Percentiles rank a stretch among this genome's conserved stretches.
Evolutionary conservation across 2,329 filamentous ascomycete genomes (phyloP).

Genomic region (Stagonosporopsis vannaccii): DNA sequence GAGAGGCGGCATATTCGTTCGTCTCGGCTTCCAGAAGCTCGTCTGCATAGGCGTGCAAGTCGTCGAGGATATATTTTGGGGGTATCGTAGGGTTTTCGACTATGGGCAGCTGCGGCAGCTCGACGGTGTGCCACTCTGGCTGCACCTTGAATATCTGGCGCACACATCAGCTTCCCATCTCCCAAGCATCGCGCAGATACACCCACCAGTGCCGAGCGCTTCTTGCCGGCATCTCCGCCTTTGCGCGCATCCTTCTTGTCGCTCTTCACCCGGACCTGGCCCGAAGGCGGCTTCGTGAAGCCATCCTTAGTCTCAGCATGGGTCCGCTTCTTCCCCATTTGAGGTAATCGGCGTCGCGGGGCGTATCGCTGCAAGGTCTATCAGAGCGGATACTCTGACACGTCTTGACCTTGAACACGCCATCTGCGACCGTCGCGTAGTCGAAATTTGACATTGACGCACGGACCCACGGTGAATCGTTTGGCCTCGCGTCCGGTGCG

Average conservation of each 20-base stretch:
- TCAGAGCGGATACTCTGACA: slow-evolving; percentile 49
- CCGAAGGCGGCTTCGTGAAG: slow-evolving; percentile 48
- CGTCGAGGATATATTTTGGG: slow-evolving; percentile 62
- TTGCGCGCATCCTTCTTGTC: slow-evolving; percentile 43
- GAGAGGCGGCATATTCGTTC: slow-evolving; percentile 72
- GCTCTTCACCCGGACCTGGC: slow-evolving; percentile 39
- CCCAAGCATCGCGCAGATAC: not conserved
- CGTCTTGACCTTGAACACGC: slow-evolving; percentile 43
- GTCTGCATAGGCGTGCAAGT: slow-evolving; percentile 73
- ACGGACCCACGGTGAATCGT: slow-evolving; percentile 25
- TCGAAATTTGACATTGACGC: slow-evolving; percentile 31
- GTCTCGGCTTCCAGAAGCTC: slow-evolving; percentile 80
- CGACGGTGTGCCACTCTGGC: slow-evolving; percentile 71
- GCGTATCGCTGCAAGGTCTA: slow-evolving; percentile 43
- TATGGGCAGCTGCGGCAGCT: slow-evolving; percentile 61
- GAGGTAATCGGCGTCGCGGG: slow-evolving; percentile 37
- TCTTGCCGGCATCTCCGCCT: slow-evolving; percentile 40
- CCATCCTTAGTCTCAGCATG: slow-evolving; percentile 52
- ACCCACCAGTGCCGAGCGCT: slow-evolving; percentile 44
- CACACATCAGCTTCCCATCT: slow-evolving; percentile 28
- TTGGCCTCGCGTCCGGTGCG: slow-evolving; percentile 25
- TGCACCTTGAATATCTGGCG: slow-evolving; percentile 65
- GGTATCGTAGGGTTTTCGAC: slow-evolving; percentile 57
- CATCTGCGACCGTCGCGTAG: slow-evolving; percentile 23
- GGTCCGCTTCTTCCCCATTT: slow-evolving; percentile 53